A percentile compares a stretch with the other conserved stretches of the same genome.
Evolutionary conservation across 2,329 filamentous ascomycete genomes (phyloP).

Genomic region (Arthrobotrys pseudoclavata): DNA sequence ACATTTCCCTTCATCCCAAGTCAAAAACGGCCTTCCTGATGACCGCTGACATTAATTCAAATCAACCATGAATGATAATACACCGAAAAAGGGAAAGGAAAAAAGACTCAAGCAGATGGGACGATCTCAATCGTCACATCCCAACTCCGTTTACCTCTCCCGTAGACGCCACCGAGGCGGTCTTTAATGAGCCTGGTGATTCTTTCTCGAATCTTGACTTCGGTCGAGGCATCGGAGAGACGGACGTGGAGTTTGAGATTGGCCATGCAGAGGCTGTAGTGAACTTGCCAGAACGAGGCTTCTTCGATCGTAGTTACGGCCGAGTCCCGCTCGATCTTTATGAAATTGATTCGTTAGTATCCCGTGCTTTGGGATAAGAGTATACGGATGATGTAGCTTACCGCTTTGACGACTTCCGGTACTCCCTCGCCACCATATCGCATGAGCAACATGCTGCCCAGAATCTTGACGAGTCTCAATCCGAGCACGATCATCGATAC

Average conservation of each 20-base stretch:
- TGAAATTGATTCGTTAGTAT: neutral
- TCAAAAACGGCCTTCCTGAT: neutral
- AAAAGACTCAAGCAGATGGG: constrained; percentile 60
- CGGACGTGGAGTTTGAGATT: constrained; percentile 84
- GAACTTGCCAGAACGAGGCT: constrained; percentile 97
- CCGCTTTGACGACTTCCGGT: constrained; percentile 59
- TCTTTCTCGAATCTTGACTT: constrained; percentile 80
- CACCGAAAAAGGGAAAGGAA: neutral
- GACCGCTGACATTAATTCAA: neutral
- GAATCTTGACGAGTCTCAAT: constrained; percentile 82
- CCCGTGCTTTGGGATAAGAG: neutral
- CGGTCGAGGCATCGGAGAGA: constrained; percentile 77
- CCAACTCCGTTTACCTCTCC: constrained; percentile 84
- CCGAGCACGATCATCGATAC: constrained; percentile 90
- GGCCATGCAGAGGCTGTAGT: constrained; percentile 96
- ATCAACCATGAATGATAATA: neutral
- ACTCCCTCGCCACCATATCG: constrained; percentile 74
- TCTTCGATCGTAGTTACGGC: constrained; percentile 84
- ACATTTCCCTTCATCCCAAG: neutral
- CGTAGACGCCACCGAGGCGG: constrained; percentile 87
- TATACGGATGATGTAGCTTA: constrained; percentile 26
- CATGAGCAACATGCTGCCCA: constrained; percentile 97
- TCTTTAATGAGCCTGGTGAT: constrained; percentile 85
- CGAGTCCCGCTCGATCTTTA: constrained; percentile 82
- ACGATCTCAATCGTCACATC: constrained; percentile 89